phyloP scores from a whole-genome alignment of 257 asterid species.

The Rhazya stricta region DNA sequence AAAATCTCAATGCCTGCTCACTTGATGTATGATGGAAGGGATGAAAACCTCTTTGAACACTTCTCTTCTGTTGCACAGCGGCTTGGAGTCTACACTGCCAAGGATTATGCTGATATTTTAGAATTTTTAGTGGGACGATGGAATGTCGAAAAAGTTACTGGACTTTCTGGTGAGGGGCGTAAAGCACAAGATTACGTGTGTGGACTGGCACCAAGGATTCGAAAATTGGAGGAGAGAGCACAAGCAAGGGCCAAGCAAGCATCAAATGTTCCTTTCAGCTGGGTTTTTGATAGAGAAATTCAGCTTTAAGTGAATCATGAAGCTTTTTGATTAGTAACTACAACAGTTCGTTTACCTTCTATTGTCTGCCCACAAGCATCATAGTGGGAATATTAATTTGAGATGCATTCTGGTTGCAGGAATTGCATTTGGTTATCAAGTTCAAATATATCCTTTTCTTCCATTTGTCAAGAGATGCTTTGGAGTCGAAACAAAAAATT shows the following conservation, averaged over 20 bases:
- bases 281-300: conserved; percentile 53
- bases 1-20: conserved; percentile 78
- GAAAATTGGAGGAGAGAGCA: conserved; percentile 71
- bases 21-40: conserved; percentile 65
- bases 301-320: conserved; percentile 22
- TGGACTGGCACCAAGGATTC: conserved; percentile 49
- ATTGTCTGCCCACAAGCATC: background rate
- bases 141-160: conserved; percentile 57
- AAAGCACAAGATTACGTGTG: conserved; percentile 73
- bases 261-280: conserved; percentile 49
- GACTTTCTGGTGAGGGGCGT: conserved; percentile 64
- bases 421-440: background rate
- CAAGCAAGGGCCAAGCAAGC: conserved; percentile 43
- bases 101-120: conserved; percentile 66
- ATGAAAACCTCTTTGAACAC: conserved; percentile 55
- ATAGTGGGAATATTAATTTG: background rate
- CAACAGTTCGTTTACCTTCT: background rate
- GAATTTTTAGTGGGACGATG: conserved; percentile 59
- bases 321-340: conserved; percentile 2
- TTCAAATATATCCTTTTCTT: background rate
- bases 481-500: background rate
- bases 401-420: background rate
- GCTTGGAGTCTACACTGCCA: conserved; percentile 66
- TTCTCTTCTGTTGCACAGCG: conserved; percentile 66
- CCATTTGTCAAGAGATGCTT: background rate